Conservation (phyloP, 345 rosid species). For the Stellera chamaejasme region DNA sequence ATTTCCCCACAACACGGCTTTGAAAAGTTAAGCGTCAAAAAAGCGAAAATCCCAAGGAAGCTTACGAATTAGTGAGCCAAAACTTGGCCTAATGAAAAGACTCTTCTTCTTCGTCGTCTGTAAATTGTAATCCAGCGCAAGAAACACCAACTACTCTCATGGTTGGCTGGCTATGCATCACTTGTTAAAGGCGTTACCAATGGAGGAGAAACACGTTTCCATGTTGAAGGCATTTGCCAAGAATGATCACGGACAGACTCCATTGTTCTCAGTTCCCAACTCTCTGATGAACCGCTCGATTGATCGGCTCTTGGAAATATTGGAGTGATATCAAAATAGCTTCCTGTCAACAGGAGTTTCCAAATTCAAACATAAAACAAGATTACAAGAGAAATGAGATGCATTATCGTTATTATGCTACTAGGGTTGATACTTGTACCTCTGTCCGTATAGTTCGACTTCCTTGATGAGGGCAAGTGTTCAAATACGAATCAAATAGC, state of each 20-base stretch:
- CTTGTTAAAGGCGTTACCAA: too few relatives aligned
- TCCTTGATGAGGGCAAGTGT: conserved; percentile 88
- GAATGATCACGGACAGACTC: background rate
- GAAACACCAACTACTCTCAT: too few relatives aligned
- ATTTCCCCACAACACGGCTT: too few relatives aligned
- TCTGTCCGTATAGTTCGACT: conserved; percentile 89
- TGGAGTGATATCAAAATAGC: conserved; percentile 83
- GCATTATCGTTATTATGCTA: background rate
- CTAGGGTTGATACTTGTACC: conserved; percentile 39
- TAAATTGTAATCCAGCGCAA: too few relatives aligned
- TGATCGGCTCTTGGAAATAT: conserved; percentile 77
- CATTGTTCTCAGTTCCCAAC: conserved; percentile 10
- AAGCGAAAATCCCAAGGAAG: too few relatives aligned
- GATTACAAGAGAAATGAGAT: background rate
- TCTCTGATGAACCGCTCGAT: conserved; percentile 40
- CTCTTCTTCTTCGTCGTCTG: too few relatives aligned
- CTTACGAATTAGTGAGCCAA: too few relatives aligned
- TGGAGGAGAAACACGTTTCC: too few relatives aligned
- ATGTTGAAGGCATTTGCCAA: too few relatives aligned
- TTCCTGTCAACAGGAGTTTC: conserved; percentile 34
- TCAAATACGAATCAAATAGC: conserved; percentile 62
- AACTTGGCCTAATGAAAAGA: too few relatives aligned
- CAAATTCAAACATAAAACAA: conserved; percentile 2
- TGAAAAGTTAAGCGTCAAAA: too few relatives aligned
- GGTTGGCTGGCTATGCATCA: too few relatives aligned